Base-by-base conservation (phyloP, 768 basidiomycete species). In the Sporobolomyces pararoseus region DNA sequence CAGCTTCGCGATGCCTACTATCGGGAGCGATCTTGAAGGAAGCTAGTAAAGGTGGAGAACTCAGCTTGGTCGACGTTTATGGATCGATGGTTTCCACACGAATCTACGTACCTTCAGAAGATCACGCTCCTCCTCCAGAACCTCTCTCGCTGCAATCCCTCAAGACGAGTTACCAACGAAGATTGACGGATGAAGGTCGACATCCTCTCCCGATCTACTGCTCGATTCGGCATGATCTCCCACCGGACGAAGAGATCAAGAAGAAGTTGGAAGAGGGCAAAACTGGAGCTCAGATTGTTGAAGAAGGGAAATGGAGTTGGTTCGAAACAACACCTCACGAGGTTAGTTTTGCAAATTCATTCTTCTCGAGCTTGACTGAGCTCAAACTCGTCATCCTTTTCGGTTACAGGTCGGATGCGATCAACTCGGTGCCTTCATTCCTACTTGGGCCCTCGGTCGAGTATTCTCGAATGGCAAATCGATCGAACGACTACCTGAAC, bases 161-260 rank as follows among this genome's bases (percentile, higher is more conserved):
- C 54, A 76, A 76, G 32, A 62, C 73, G 25, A 79, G 78, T 1
- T 63, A 75, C 53, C 74, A 76, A 27, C 65, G 77, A 16, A 14
- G 54, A 17, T 52, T 72, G 23, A 55, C 75, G 37, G 77, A 78
- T 55, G 63, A 72, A 29, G 78, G 73, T 5, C 14, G 47, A 5
- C 39, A 75, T 29, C 79, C 79, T 0, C 60, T 80, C 23, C 79
- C 79, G 14, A 79, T 80, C 51, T 79, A 79, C 68, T 76, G 76
- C 12, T 74, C 75, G 17, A 71, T 79, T 21, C 71, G 75, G 9
- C 78, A 78, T 64, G 77, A 78, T 62, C 42, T 73, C 16, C 74
- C 70, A 16, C 16, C 63, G 4, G 39, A 51, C 9, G 29, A 31
- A 0, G 54, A 55, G 23, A 29, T 72, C 65, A 29, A 39, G 46